These are phyloP conservation scores for Hura crepitans DNA, from an alignment of 441 rosid genomes.

Conservation along the genomic window DNA sequence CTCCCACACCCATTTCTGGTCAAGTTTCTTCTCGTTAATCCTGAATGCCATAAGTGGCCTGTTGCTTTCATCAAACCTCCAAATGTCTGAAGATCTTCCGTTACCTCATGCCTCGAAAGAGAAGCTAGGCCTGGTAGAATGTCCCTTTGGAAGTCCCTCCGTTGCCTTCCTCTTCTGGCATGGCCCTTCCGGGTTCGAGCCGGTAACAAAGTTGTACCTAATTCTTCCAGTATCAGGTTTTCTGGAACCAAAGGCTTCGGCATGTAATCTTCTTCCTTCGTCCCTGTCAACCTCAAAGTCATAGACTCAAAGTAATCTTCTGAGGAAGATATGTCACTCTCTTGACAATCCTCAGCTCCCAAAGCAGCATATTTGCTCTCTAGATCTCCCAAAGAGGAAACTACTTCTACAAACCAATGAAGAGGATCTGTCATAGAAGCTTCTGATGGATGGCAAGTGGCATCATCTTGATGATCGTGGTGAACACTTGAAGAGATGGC, in stretches of 20 bases:
- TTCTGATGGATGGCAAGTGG: constrained; percentile 37
- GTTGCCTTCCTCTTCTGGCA: constrained; percentile 86
- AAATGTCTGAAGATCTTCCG: constrained; percentile 87
- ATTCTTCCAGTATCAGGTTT: constrained; percentile 50
- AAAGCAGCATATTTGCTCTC: constrained; percentile 39
- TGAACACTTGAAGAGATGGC: constrained; percentile 47
- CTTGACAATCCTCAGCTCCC: constrained; percentile 34
- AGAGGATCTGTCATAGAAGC: constrained; percentile 50
- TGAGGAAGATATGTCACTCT: constrained; percentile 37
- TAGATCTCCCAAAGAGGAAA: constrained; percentile 44
- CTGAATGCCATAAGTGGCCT: constrained; percentile 64
- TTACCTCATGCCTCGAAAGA: constrained; percentile 82
- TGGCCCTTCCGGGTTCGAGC: constrained; percentile 67
- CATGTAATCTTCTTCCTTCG: constrained; percentile 72
- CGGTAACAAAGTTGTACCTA: constrained; percentile 34
- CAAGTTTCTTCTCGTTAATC: constrained; percentile 64
- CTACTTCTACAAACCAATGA: constrained; percentile 73
- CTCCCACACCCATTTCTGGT: constrained; percentile 64
- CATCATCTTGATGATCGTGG: constrained; percentile 28
- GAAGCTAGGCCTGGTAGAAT: constrained; percentile 91
- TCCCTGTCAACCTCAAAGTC: constrained; percentile 59
- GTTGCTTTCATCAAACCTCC: constrained; percentile 82
- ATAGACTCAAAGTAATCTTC: constrained; percentile 83
- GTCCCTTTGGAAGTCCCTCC: constrained; percentile 97
- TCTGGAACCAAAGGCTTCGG: constrained; percentile 71